Evolutionary conservation across 495 filamentous ascomycete genomes (phyloP).

Genomic region (Parathielavia hyrcaniae): DNA sequence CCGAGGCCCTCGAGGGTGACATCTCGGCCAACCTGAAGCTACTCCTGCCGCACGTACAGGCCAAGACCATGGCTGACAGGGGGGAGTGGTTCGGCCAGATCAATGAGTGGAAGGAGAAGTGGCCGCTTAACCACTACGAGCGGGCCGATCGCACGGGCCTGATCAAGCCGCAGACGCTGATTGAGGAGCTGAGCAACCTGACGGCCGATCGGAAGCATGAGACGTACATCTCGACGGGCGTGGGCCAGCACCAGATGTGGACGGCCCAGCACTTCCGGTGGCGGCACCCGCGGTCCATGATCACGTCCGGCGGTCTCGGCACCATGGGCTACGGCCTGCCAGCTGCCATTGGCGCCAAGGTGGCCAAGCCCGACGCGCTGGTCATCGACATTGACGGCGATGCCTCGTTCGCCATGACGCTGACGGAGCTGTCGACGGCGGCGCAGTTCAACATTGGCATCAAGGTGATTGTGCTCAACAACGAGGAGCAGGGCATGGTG

Average conservation of each 20-base stretch:
- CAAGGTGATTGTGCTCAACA: constrained; percentile 89
- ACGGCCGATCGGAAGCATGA: constrained; percentile 66
- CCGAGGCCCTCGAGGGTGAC: constrained; percentile 73
- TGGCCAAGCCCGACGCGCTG: constrained; percentile 74
- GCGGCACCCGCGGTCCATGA: constrained; percentile 77
- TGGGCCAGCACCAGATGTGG: constrained; percentile 99
- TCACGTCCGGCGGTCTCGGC: constrained; percentile 85
- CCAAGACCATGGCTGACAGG: constrained; percentile 52
- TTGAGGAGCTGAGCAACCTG: constrained; percentile 71
- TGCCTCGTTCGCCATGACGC: constrained; percentile 94
- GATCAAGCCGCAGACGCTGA: constrained; percentile 85
- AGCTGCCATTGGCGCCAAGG: constrained; percentile 88
- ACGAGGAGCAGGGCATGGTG: constrained; percentile 96
- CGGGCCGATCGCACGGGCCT: constrained; percentile 58
- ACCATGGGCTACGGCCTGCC: constrained; percentile 96
- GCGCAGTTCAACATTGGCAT: constrained; percentile 87
- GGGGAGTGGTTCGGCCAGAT: constrained; percentile 85
- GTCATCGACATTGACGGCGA: constrained; percentile 95
- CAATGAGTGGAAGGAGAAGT: constrained; percentile 77
- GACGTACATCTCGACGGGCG: constrained; percentile 83
- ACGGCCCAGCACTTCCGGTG: constrained; percentile 89
- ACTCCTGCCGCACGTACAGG: constrained; percentile 63
- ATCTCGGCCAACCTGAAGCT: constrained; percentile 61
- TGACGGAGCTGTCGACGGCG: constrained; percentile 85
- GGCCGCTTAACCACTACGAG: constrained; percentile 71